A percentile compares a stretch with the other conserved stretches of the same genome.
These are phyloP conservation scores for Naegleria lovaniensis DNA, from an alignment of 208 protist species.

Conservation along the genomic window DNA sequence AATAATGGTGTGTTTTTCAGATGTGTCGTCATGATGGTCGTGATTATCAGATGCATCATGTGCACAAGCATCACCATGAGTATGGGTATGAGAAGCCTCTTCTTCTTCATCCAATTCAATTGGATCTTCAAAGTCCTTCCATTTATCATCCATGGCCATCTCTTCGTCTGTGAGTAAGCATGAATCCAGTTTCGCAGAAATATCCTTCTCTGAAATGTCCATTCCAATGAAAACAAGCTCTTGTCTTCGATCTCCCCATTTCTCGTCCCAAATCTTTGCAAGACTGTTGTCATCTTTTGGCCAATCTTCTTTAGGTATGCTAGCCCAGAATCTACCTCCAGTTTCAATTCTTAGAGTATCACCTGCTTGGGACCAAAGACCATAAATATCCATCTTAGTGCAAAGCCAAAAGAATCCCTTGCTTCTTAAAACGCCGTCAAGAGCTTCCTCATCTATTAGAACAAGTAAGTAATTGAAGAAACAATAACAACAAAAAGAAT, in stretches of 20 bases:
- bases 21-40: neutral
- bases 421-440: constrained; percentile 43
- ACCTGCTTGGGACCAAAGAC: neutral
- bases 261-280: constrained; percentile 35
- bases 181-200: constrained; percentile 39
- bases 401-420: constrained; percentile 60
- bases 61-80: constrained; percentile 31
- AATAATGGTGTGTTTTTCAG: neutral
- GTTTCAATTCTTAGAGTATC: neutral
- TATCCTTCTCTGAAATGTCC: constrained; percentile 36
- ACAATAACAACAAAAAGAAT: neutral
- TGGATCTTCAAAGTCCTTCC: constrained; percentile 43
- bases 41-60: neutral
- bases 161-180: constrained; percentile 54
- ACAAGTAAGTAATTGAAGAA: neutral
- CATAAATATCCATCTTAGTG: constrained; percentile 28
- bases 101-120: constrained; percentile 32
- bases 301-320: neutral
- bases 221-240: constrained; percentile 63
- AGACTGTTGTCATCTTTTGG: constrained; percentile 23
- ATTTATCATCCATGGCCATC: constrained; percentile 40
- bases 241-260: constrained; percentile 49
- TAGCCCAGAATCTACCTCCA: neutral
- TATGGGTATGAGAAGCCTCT: constrained; percentile 26
- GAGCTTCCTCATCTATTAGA: constrained; percentile 3